phyloP scores from a whole-genome alignment of 169 alveolate genomes.

The Babesia sp. region DNA sequence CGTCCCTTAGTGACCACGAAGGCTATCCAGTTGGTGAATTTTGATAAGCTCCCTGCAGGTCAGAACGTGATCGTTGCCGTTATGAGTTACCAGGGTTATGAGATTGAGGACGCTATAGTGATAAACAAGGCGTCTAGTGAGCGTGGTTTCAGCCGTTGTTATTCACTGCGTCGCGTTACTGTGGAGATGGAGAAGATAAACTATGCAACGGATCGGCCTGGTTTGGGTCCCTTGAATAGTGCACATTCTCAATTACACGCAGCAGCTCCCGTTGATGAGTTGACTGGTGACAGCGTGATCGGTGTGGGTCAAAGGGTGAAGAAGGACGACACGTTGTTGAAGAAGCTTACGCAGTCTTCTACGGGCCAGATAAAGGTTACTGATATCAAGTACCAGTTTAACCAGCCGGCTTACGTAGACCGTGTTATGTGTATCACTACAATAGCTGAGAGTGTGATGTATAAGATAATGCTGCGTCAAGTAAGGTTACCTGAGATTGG shows the following conservation, averaged over 20 bases:
- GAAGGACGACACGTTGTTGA: slow-evolving; percentile 86
- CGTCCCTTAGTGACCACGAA: slow-evolving; percentile 97
- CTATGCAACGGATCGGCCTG: slow-evolving; percentile 23
- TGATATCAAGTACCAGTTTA: slow-evolving; percentile 70
- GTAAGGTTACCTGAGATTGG: slow-evolving; percentile 97
- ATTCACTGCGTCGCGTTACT: slow-evolving; percentile 75
- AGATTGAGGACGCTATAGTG: slow-evolving; percentile 99
- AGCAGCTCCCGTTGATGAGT: slow-evolving; percentile 20
- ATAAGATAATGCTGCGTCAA: slow-evolving; percentile 91
- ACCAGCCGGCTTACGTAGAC: slow-evolving; percentile 88
- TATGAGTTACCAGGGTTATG: slow-evolving; percentile 99
- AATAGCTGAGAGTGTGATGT: slow-evolving; percentile 86
- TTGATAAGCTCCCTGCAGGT: slow-evolving; percentile 99
- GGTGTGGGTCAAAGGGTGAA: slow-evolving; percentile 68
- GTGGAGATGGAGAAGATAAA: slow-evolving; percentile 80
- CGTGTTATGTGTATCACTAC: slow-evolving; percentile 92
- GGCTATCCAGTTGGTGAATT: slow-evolving; percentile 94
- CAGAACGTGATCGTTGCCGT: slow-evolving; percentile 99
- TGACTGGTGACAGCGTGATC: slow-evolving; percentile 49
- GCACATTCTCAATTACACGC: not conserved
- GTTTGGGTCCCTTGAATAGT: not conserved
- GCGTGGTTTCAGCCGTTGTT: slow-evolving; percentile 97
- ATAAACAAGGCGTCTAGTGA: slow-evolving; percentile 96
- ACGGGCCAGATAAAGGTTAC: slow-evolving; percentile 49
- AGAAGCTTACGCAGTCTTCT: slow-evolving; percentile 82